A percentile compares a stretch with the other conserved stretches of the same genome.
Conservation (phyloP, 108 stramenopile species). For the Parietichytrium sp. region DNA sequence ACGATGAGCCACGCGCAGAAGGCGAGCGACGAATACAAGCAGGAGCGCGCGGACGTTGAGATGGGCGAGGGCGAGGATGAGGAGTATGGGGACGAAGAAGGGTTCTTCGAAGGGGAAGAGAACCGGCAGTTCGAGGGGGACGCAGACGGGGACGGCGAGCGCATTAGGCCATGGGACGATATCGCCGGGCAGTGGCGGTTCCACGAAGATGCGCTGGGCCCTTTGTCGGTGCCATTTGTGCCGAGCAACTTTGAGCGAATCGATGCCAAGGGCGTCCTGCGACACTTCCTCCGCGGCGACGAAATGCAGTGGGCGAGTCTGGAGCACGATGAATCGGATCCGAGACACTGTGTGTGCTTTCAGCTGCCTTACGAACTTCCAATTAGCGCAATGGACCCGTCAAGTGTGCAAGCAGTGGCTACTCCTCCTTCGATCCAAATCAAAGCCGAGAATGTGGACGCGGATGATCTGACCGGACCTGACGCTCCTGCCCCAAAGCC, state of each 20-base stretch:
- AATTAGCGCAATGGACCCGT: neutral
- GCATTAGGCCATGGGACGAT: neutral
- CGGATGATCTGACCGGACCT: neutral
- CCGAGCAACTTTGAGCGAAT: neutral
- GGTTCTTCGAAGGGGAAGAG: neutral
- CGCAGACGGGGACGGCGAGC: neutral
- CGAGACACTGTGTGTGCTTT: neutral
- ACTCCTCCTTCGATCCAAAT: neutral
- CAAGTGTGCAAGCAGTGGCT: neutral
- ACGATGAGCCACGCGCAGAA: neutral
- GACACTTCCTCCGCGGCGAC: neutral
- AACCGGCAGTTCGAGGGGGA: neutral
- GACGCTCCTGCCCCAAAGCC: no score
- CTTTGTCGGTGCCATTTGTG: neutral
- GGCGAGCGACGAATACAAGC: neutral
- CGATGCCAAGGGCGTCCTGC: neutral
- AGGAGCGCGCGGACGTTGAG: neutral
- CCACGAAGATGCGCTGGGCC: no score
- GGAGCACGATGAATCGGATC: neutral
- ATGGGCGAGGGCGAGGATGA: neutral
- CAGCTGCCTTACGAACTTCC: slow-evolving; percentile 4
- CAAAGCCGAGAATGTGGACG: neutral
- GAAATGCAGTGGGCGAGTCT: neutral
- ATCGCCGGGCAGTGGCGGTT: no score
- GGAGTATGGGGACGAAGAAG: slow-evolving; percentile 13